Evolutionary conservation across 225 moss, liverwort and hornwort genomes (phyloP), one percentile per base, ranked within the genome.

Genomic region (Marchantia polymorpha): DNA sequence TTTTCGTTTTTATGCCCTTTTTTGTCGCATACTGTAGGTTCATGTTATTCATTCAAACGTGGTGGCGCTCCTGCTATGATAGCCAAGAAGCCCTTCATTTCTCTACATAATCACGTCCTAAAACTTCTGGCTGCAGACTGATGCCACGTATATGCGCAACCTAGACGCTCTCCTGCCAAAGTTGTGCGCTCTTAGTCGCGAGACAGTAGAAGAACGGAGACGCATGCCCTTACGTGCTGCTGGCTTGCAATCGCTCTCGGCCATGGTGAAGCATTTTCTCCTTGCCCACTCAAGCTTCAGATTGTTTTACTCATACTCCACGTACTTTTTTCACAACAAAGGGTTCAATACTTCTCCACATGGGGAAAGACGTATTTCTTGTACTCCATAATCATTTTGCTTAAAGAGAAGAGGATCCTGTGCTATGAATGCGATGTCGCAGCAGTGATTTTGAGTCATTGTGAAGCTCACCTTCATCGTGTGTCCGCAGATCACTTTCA

Each of bases 121-220:
- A 81, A 53, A 83, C n/a, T 22, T 81, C n/a, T 83, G 52, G 65
- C 74, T 50, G 84, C 89, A 96, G 96, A 87, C 88, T 68, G 96
- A 97, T 80, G 87, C 92, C 52, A 91, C 94, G 8, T 92, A 94
- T 84, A 93, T 94, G 87, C 93, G 94, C n/a, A 94, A 89, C 82
- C 67, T 97, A 63, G 96, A 97, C 83, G 87, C 81, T 14, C 83
- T 97, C 23, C 70, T 90, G 72, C 84, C 91, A 74, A 77, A 79
- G 71, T 82, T 97, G 64, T 97, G 94, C 85, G 84, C 81, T 49
- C 86, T 92, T 67, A 84, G 91, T 65, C 84, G 90, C 75, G 93
- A 93, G 48, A 87, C 87, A 39, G 96, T 91, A 75, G 94, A 90
- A 65, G 90, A 86, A 49, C 90, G 81, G 47, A 84, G 84, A 74